Percentiles rank a stretch among this genome's conserved stretches.
These are phyloP conservation scores for Leucaena leucocephala DNA, from an alignment of 306 rosid species.

Conservation along the genomic window DNA sequence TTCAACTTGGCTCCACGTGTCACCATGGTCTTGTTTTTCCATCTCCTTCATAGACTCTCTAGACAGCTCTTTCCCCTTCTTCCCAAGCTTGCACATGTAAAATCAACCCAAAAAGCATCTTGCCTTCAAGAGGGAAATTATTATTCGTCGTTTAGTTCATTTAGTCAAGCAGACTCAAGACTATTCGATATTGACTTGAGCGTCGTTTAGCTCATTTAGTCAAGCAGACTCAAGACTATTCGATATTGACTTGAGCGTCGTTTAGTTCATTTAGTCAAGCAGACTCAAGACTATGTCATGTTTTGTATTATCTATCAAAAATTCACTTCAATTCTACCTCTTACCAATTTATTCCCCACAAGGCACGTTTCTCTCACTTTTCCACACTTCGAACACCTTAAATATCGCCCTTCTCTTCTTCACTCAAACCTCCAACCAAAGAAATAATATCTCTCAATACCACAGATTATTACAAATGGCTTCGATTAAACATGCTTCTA, in stretches of 20 bases:
- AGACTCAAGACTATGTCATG: neutral
- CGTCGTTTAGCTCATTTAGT: neutral
- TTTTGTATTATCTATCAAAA: neutral
- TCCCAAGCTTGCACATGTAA: too few relatives aligned
- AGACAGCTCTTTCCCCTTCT: too few relatives aligned
- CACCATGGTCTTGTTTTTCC: too few relatives aligned
- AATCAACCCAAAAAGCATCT: too few relatives aligned
- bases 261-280: neutral
- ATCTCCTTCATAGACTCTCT: too few relatives aligned
- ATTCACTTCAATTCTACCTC: neutral
- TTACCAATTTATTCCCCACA: neutral
- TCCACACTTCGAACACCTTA: conserved; percentile 33
- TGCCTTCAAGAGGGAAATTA: neutral
- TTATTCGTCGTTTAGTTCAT: neutral
- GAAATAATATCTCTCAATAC: too few relatives aligned
- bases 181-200: neutral
- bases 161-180: neutral
- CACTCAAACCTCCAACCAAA: neutral
- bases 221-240: neutral
- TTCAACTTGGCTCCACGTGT: too few relatives aligned
- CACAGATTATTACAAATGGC: conserved; percentile 36
- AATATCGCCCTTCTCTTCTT: neutral
- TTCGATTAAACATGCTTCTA: conserved; percentile 33
- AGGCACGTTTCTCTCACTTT: conserved; percentile 30
- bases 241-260: neutral